Percentiles rank a stretch among this genome's conserved stretches.
Conservation (phyloP, 1,284 basidiomycete genomes). For the Stereum hirsutum region DNA sequence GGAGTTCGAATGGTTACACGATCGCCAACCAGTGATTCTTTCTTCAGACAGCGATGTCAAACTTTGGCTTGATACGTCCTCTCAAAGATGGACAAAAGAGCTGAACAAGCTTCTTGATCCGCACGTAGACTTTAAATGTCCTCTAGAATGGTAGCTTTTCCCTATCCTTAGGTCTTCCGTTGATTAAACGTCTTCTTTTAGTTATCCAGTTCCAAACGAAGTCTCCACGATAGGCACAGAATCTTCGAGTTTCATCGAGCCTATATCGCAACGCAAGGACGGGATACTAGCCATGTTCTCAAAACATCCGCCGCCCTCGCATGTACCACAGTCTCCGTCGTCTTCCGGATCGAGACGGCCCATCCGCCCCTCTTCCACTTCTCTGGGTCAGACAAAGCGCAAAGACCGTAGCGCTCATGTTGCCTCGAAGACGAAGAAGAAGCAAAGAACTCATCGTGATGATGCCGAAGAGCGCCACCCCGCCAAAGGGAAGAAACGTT, state of each 20-base stretch:
- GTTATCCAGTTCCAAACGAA: slow-evolving; percentile 85
- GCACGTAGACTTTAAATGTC: slow-evolving; percentile 40
- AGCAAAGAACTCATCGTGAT: too few relatives aligned
- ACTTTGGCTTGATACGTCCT: slow-evolving; percentile 75
- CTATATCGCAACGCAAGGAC: slow-evolving; percentile 72
- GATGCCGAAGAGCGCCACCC: too few relatives aligned
- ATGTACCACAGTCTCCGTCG: too few relatives aligned
- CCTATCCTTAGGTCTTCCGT: slow-evolving; percentile 5
- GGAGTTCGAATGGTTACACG: slow-evolving; percentile 75
- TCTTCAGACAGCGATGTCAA: slow-evolving; percentile 49
- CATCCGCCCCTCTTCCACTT: too few relatives aligned
- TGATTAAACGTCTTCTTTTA: slow-evolving; percentile 18
- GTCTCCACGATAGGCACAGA: slow-evolving; percentile 87
- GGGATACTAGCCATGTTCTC: slow-evolving; percentile 86
- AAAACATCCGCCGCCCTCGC: slow-evolving; percentile 41
- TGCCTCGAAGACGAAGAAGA: too few relatives aligned
- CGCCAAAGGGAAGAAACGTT: too few relatives aligned
- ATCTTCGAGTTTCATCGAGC: slow-evolving; percentile 76
- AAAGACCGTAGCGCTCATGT: too few relatives aligned
- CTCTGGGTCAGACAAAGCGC: too few relatives aligned
- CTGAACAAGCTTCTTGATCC: slow-evolving; percentile 65
- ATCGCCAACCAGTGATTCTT: slow-evolving; percentile 89
- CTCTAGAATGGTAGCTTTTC: slow-evolving; percentile 56
- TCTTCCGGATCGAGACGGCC: too few relatives aligned
- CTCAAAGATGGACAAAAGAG: slow-evolving; percentile 50